These are phyloP conservation scores for Benincasa hispida DNA, from an alignment of 306 rosid genomes.

Conservation along the genomic window DNA sequence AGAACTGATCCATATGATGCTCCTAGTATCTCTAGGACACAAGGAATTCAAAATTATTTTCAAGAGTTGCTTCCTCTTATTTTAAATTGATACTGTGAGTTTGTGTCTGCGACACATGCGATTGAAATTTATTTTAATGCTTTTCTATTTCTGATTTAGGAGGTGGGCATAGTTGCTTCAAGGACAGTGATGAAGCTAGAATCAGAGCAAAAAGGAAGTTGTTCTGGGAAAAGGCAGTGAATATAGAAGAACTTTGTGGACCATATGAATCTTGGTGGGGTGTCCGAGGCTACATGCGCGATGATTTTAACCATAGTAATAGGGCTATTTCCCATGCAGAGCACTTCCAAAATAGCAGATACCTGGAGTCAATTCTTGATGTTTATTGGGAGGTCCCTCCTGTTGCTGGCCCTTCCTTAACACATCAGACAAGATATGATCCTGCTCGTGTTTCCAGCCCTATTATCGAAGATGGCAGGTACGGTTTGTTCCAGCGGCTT, in stretches of 20 bases:
- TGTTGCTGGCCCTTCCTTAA: conserved; percentile 92
- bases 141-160: conserved; percentile 36
- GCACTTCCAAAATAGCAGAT: conserved; percentile 83
- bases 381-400: conserved; percentile 99
- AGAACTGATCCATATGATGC: neutral
- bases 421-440: conserved; percentile 93
- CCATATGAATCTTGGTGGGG: conserved; percentile 96
- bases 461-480: conserved; percentile 85
- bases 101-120: neutral
- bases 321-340: conserved; percentile 44
- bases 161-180: conserved; percentile 96
- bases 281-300: conserved; percentile 80
- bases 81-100: neutral
- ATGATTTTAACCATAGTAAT: conserved; percentile 78
- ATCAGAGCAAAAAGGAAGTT: conserved; percentile 62
- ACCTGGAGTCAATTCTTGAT: conserved; percentile 78
- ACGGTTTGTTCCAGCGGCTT: conserved; percentile 66
- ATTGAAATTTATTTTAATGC: neutral
- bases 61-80: neutral
- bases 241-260: conserved; percentile 84
- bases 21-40: neutral
- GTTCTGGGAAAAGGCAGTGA: conserved; percentile 92
- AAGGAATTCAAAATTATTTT: neutral
- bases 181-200: conserved; percentile 92
- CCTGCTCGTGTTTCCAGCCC: conserved; percentile 85